Evolutionary conservation across 441 rosid genomes (phyloP), one percentile per base, ranked within the genome.

Genomic region (Pelargonium australe): DNA sequence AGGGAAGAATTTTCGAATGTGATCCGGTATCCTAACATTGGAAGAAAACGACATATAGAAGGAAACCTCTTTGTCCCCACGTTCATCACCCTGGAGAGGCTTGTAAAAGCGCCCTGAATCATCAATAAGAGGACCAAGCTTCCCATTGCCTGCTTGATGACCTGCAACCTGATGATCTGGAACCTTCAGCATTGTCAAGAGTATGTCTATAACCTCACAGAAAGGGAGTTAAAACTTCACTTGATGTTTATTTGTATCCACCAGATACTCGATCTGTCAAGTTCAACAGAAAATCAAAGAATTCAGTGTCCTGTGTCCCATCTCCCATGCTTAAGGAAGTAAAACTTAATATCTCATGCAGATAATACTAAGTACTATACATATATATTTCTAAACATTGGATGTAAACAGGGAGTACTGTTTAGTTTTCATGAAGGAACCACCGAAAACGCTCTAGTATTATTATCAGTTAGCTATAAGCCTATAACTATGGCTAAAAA

Each of bases 91-190:
- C 78, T 90, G 96, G 37, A 90, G 86, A 37, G 98, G 99, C 84
- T 95, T 92, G 85, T 87, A 95, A 78, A 95, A 90, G 57, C 78
- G 83, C 8, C 99, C 99, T 1, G 83, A 82, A 76, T 82, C 94
- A 80, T 95, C 99, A 7, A 86, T 74, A 4, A 89, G 89, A 0
- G 99, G 96, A 25, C 96, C 98, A 6, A 81, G 96, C 68, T 71
- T 76, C 40, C 97, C 97, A 20, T 73, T 72, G 41, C 47, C 13
- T 34, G 95, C 97, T 69, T 73, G 72, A 80, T 95, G 99, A 16
- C 99, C 99, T 2, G 97, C 99, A 69, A 95, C 98, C 67, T 95
- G 98, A 80, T 92, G 98, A 31, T 90, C 94, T 43, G 98, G 99
- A 61, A 76, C 76, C 77, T 83, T 89, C 47, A 95, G 89, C 99